Evolutionary conservation across 495 filamentous ascomycete species (phyloP), one percentile per base, ranked within the genome.

Genomic region (Antarctomyces pellizariae): DNA sequence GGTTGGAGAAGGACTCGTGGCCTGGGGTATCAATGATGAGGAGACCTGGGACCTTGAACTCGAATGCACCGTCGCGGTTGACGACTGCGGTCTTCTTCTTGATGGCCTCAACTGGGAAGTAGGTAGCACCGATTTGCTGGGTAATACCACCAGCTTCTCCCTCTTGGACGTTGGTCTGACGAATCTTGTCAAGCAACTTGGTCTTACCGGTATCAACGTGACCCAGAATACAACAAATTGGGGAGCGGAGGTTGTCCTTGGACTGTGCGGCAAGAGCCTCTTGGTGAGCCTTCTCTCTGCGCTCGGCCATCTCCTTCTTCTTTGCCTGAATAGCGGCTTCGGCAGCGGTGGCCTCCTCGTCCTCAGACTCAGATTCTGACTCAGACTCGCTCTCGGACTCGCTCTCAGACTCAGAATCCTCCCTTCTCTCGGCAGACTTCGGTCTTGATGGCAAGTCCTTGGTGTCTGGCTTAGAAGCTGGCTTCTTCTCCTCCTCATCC

Each of bases 191-290:
- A 28, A 99, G 60, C 31, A 99, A 56, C 56, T 99, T 99, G 11
- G 89, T 99, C 60, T 99, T 99, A 42, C 89, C 89, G 20, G 89
- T 99, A 68, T 99, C 89, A 61, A 99, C 89, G 62, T 99, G 89
- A 34, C 89, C 89, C 25, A 99, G 65, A 63, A 99, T 95, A 72
- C 84, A 93, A 57, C 89, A 99, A 48, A 99, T 99, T 18, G 86
- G 86, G 26, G 84, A 93, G 18, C 89, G 76, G 15, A 99, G 72
- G 48, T 99, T 67, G 42, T 95, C 78, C 53, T 76, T 79, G 0
- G 83, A 93, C 28, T 83, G 64, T 31, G 84, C 86, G 19, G 80
- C 82, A 45, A 93, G 43, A 13, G 86, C 86, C 29, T 82, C 84
- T 46, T 91, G 75, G 45, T 91, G 78, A 30, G 77, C 67, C 52